Conservation (phyloP, 1,284 basidiomycete species). For the Fomitopsis pinicola region DNA sequence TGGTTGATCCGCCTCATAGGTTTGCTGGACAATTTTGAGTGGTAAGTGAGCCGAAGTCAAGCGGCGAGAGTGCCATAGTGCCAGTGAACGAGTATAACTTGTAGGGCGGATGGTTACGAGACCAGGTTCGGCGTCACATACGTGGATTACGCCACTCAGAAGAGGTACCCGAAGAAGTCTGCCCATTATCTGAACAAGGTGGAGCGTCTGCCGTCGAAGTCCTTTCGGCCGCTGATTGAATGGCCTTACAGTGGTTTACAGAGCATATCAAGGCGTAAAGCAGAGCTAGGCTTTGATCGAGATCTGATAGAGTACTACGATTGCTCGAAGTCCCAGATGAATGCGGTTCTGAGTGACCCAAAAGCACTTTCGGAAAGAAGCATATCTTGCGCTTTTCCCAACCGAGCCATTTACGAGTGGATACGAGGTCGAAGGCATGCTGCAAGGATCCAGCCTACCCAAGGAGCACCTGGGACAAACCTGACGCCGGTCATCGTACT, state of each 20-base stretch:
- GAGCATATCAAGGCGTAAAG: neutral
- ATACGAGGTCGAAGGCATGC: too few relatives aligned
- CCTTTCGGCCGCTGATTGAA: neutral
- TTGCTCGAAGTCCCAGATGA: too few relatives aligned
- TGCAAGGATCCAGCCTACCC: too few relatives aligned
- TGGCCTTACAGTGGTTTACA: conserved; percentile 1
- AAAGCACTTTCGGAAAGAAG: too few relatives aligned
- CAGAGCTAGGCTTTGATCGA: neutral
- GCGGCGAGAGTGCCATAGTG: neutral
- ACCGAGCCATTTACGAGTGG: too few relatives aligned
- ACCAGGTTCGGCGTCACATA: conserved; percentile 64
- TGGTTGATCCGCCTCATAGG: conserved; percentile 28
- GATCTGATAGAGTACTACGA: neutral
- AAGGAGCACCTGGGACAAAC: too few relatives aligned
- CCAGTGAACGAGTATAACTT: neutral
- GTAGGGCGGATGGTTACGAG: conserved; percentile 56
- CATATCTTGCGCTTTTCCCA: too few relatives aligned
- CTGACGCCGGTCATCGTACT: too few relatives aligned
- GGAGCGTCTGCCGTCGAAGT: neutral
- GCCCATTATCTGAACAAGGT: conserved; percentile 46
- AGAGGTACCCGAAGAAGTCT: conserved; percentile 64
- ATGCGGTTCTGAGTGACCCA: too few relatives aligned
- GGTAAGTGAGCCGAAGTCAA: conserved; percentile 27
- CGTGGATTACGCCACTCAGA: conserved; percentile 65
- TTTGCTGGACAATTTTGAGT: conserved; percentile 74